Evolutionary conservation across 2,329 filamentous ascomycete genomes (phyloP).

Genomic region (Westerdykella ornata): DNA sequence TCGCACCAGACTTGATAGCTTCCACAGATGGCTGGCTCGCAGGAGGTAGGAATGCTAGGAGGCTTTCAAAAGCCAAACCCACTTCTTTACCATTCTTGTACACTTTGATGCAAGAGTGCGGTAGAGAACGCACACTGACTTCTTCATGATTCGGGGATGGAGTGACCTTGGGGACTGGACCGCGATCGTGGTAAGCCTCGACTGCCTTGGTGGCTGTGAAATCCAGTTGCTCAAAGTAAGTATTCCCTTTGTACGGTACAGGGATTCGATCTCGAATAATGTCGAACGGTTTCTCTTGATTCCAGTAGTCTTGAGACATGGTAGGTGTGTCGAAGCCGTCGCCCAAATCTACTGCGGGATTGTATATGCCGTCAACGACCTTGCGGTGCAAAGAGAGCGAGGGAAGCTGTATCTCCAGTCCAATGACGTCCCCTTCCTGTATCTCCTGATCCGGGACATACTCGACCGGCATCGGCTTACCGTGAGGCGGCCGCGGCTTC

Average conservation of each 20-base stretch:
- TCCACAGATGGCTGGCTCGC: slow-evolving; percentile 69
- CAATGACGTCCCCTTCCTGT: slow-evolving; percentile 85
- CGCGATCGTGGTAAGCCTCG: slow-evolving; percentile 55
- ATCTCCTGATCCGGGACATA: slow-evolving; percentile 65
- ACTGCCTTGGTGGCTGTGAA: slow-evolving; percentile 83
- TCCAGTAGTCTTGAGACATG: slow-evolving; percentile 24
- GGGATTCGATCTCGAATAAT: slow-evolving; percentile 93
- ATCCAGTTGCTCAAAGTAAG: slow-evolving; percentile 89
- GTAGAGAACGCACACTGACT: slow-evolving; percentile 75
- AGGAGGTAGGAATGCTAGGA: slow-evolving; percentile 85
- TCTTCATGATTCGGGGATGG: slow-evolving; percentile 67
- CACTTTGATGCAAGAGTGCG: slow-evolving; percentile 76
- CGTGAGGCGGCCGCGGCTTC: slow-evolving; percentile 35
- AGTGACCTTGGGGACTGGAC: slow-evolving; percentile 55
- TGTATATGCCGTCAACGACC: slow-evolving; percentile 79
- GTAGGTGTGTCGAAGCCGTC: slow-evolving; percentile 49
- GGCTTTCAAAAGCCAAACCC: slow-evolving; percentile 79
- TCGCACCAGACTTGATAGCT: slow-evolving; percentile 63
- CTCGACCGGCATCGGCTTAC: slow-evolving; percentile 32
- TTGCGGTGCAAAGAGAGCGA: slow-evolving; percentile 80
- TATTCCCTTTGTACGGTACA: slow-evolving; percentile 86
- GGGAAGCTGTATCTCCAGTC: slow-evolving; percentile 84
- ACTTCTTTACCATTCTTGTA: slow-evolving; percentile 88
- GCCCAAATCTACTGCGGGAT: slow-evolving; percentile 68
- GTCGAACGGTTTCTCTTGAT: slow-evolving; percentile 56